These are phyloP conservation scores for Porogramme epimiltina DNA, from an alignment of 1,284 basidiomycete genomes.

Conservation along the genomic window DNA sequence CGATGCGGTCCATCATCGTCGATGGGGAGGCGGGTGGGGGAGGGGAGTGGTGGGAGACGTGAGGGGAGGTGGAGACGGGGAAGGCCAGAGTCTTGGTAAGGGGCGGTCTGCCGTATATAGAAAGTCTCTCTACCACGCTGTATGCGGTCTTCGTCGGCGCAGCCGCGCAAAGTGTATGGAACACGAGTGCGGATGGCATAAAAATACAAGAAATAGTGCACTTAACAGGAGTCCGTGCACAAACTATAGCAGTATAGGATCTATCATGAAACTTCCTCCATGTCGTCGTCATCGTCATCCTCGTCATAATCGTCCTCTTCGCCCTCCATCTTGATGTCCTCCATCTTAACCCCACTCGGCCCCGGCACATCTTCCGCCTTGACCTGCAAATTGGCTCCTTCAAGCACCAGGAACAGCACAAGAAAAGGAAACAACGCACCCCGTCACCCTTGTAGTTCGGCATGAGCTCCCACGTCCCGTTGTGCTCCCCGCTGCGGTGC, in stretches of 20 bases:
- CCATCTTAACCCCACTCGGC: slow-evolving; percentile 28
- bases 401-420: background rate
- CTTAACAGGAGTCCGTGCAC: slow-evolving; percentile 9
- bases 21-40: background rate
- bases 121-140: too few relatives aligned
- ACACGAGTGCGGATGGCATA: background rate
- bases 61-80: background rate
- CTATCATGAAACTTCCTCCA: slow-evolving; percentile 45
- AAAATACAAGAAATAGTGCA: slow-evolving; percentile 11
- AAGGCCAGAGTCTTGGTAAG: too few relatives aligned
- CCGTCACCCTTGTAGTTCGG: slow-evolving; percentile 63
- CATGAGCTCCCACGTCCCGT: slow-evolving; percentile 71
- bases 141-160: too few relatives aligned
- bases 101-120: too few relatives aligned
- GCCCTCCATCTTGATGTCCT: slow-evolving; percentile 42
- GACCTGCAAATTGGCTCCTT: slow-evolving; percentile 36
- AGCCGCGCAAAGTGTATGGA: too few relatives aligned
- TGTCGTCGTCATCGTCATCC: slow-evolving; percentile 45
- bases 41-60: background rate
- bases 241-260: too few relatives aligned
- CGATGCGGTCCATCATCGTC: slow-evolving; percentile 31
- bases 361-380: slow-evolving; percentile 58
- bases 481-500: slow-evolving; percentile 79
- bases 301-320: slow-evolving; percentile 37
- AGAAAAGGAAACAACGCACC: slow-evolving; percentile 39